Percentiles rank a stretch among this genome's conserved stretches.
Evolutionary conservation across 768 basidiomycete genomes (phyloP).

Genomic region (Boletus speciosus): DNA sequence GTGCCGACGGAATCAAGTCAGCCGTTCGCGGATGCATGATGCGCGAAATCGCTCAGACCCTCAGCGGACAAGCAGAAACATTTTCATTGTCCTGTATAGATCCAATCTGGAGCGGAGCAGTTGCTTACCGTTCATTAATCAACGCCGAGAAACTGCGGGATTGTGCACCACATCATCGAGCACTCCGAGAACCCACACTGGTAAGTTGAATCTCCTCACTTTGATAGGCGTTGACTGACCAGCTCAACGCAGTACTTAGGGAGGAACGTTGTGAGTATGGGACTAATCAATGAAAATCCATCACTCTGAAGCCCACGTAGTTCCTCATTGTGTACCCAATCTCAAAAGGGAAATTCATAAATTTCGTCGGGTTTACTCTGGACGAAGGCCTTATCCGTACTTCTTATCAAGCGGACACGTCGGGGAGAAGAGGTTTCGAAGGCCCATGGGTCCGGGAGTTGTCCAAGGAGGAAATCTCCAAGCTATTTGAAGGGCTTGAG

Average conservation of each 20-base stretch:
- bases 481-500: conserved; percentile 52
- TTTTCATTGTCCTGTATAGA: conserved; percentile 43
- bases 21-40: conserved; percentile 39
- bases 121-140: conserved; percentile 60
- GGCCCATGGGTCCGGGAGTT: conserved; percentile 49
- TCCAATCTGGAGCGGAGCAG: conserved; percentile 57
- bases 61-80: conserved; percentile 39
- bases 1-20: conserved; percentile 68
- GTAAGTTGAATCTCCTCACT: conserved; percentile 29
- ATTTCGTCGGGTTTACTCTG: conserved; percentile 56
- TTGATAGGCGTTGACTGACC: conserved; percentile 1
- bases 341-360: conserved; percentile 53
- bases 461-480: conserved; percentile 43
- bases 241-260: conserved; percentile 50
- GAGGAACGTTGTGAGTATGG: conserved; percentile 39
- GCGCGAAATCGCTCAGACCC: conserved; percentile 27
- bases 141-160: conserved; percentile 44
- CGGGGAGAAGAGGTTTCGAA: conserved; percentile 12
- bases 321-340: conserved; percentile 63
- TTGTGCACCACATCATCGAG: conserved; percentile 45
- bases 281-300: neutral
- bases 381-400: conserved; percentile 52
- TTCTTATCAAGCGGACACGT: conserved; percentile 26
- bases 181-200: conserved; percentile 45
- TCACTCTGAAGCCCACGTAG: conserved; percentile 32